Percentiles rank a stretch among this genome's conserved stretches.
Conservation (phyloP, 1,139 yeast genomes). For the Zhuliangozyma parablackwelliae region DNA sequence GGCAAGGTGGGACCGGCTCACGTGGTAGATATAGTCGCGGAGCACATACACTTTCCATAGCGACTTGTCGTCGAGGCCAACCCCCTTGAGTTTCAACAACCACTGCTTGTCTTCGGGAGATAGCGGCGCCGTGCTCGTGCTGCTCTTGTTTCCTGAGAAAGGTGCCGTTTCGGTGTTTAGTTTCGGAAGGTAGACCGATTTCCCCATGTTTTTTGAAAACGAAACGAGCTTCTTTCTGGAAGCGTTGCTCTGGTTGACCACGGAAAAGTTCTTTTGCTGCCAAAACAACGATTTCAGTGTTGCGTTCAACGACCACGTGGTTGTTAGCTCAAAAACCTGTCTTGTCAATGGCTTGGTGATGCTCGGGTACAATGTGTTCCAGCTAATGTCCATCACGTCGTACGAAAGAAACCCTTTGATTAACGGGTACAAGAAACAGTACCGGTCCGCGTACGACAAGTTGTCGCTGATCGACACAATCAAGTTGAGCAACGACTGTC, state of each 20-base stretch:
- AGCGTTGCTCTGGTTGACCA: conserved; percentile 6
- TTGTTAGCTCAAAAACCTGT: conserved; percentile 59
- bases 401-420: conserved; percentile 73
- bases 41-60: conserved; percentile 78
- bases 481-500: conserved; percentile 63
- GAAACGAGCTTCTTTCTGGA: conserved; percentile 7
- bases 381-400: conserved; percentile 64
- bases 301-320: conserved; percentile 70
- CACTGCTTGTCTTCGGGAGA: conserved; percentile 72
- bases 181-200: conserved; percentile 34
- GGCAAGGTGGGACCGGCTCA: conserved; percentile 32
- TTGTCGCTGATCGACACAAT: conserved; percentile 60
- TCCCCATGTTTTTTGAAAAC: conserved; percentile 34
- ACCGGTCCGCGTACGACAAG: conserved; percentile 70
- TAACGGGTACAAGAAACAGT: conserved; percentile 79
- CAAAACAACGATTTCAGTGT: conserved; percentile 69
- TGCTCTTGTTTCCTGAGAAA: conserved; percentile 12
- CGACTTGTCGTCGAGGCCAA: conserved; percentile 69
- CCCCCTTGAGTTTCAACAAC: conserved; percentile 61
- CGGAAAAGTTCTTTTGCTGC: conserved; percentile 28
- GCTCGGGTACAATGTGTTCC: conserved; percentile 62
- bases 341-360: conserved; percentile 64
- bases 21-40: conserved; percentile 63
- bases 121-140: conserved; percentile 17
- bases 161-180: conserved; percentile 14